Conservation (phyloP, 2,329 filamentous ascomycete species). For the Teratosphaeria nubilosa region DNA sequence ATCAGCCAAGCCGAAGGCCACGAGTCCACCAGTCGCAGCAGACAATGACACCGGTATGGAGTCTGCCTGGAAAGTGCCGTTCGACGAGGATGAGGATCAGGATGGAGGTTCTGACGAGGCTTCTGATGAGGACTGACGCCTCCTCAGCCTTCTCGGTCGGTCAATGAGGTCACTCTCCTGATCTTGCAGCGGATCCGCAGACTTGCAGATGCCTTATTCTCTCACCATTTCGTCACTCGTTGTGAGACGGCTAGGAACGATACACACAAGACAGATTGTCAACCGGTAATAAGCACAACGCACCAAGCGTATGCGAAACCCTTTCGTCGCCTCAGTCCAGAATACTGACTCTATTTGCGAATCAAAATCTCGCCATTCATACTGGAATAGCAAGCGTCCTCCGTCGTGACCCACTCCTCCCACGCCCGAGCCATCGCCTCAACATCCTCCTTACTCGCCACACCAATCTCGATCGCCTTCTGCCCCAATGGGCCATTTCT, state of each 20-base stretch:
- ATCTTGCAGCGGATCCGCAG: too few relatives aligned
- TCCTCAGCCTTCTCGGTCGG: neutral
- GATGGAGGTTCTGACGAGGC: neutral
- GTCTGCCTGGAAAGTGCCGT: neutral
- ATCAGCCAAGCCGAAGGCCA: too few relatives aligned
- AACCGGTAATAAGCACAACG: neutral
- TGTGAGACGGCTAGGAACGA: too few relatives aligned
- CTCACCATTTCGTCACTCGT: too few relatives aligned
- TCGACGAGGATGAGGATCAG: neutral
- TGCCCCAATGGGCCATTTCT: constrained; percentile 20
- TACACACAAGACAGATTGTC: too few relatives aligned
- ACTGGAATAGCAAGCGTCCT: constrained; percentile 33
- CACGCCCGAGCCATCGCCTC: constrained; percentile 30
- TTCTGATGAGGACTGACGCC: neutral
- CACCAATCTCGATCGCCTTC: constrained; percentile 27
- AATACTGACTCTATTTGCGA: constrained; percentile 8
- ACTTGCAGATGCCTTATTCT: too few relatives aligned
- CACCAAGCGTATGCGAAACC: neutral
- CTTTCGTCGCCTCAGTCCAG: too few relatives aligned
- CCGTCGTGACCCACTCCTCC: constrained; percentile 31
- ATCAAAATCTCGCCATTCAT: constrained; percentile 33
- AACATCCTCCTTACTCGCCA: constrained; percentile 29
- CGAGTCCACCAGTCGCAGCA: neutral
- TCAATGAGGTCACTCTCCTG: too few relatives aligned
- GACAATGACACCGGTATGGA: neutral